phyloP scores from a whole-genome alignment of 495 filamentous ascomycete genomes.

The Durotheca rogersii region DNA sequence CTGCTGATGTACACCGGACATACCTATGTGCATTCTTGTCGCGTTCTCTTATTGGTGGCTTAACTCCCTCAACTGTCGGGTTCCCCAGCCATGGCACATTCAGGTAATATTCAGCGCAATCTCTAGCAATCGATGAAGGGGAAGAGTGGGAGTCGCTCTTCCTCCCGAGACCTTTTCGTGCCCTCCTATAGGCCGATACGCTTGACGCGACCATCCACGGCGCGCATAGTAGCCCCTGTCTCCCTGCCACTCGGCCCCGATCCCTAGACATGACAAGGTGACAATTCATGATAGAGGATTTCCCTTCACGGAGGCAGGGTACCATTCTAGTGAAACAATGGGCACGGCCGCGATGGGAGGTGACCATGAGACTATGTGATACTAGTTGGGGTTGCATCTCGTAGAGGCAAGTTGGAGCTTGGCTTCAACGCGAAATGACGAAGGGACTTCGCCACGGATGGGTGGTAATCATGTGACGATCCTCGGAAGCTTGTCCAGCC shows the following conservation, averaged over 20 bases:
- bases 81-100: constrained; percentile 12
- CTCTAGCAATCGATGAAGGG: constrained; percentile 27
- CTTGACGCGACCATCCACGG: no score
- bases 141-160: no score
- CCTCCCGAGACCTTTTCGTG: no score
- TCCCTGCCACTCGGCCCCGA: background rate
- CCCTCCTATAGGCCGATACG: no score
- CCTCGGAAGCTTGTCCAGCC: constrained; percentile 8
- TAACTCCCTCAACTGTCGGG: constrained; percentile 8
- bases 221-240: no score
- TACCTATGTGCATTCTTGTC: background rate
- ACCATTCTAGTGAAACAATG: constrained; percentile 24
- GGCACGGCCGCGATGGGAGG: constrained; percentile 13
- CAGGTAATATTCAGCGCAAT: background rate
- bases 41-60: constrained; percentile 1
- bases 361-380: constrained; percentile 13
- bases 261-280: constrained; percentile 7
- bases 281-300: constrained; percentile 14
- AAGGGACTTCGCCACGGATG: constrained; percentile 11
- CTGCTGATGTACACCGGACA: constrained; percentile 4
- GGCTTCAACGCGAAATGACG: constrained; percentile 8
- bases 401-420: constrained; percentile 24
- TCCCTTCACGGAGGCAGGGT: constrained; percentile 13
- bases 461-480: constrained; percentile 24
- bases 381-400: constrained; percentile 20